phyloP scores from a whole-genome alignment of 2,329 filamentous ascomycete genomes.

The Diaporthe capsici region DNA sequence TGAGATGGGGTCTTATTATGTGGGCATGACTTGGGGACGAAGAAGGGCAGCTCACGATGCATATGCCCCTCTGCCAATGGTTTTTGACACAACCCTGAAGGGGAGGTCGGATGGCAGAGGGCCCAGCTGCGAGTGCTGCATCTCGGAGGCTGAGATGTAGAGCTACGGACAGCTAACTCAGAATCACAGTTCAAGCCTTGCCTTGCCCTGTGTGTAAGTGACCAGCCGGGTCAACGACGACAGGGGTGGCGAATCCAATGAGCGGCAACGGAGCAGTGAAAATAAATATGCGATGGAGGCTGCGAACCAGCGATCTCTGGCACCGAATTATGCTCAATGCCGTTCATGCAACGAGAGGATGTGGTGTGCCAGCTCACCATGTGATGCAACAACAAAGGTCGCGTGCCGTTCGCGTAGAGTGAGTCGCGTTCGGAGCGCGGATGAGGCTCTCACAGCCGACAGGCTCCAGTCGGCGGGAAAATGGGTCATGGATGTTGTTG shows the following conservation, averaged over 20 bases:
- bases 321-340: not conserved
- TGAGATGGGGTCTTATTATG: slow-evolving; percentile 37
- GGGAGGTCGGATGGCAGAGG: slow-evolving; percentile 88
- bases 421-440: slow-evolving; percentile 34
- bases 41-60: slow-evolving; percentile 78
- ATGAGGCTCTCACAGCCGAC: slow-evolving; percentile 23
- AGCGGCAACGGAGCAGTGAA: slow-evolving; percentile 15
- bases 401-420: slow-evolving; percentile 41
- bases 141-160: slow-evolving; percentile 46
- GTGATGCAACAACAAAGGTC: slow-evolving; percentile 23
- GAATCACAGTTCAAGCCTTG: slow-evolving; percentile 2
- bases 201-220: slow-evolving; percentile 13
- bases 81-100: slow-evolving; percentile 95
- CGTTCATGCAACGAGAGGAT: slow-evolving; percentile 13
- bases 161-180: slow-evolving; percentile 33
- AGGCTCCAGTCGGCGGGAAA: slow-evolving; percentile 22
- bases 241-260: slow-evolving; percentile 18
- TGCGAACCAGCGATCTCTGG: slow-evolving; percentile 7
- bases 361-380: slow-evolving; percentile 7
- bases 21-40: slow-evolving; percentile 36
- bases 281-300: slow-evolving; percentile 27
- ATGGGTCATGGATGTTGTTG: slow-evolving; percentile 35
- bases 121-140: slow-evolving; percentile 87
- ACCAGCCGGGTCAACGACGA: slow-evolving; percentile 9
- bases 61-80: slow-evolving; percentile 96